phyloP scores from a whole-genome alignment of 805 yeast species.

The Starmera pachycereana region DNA sequence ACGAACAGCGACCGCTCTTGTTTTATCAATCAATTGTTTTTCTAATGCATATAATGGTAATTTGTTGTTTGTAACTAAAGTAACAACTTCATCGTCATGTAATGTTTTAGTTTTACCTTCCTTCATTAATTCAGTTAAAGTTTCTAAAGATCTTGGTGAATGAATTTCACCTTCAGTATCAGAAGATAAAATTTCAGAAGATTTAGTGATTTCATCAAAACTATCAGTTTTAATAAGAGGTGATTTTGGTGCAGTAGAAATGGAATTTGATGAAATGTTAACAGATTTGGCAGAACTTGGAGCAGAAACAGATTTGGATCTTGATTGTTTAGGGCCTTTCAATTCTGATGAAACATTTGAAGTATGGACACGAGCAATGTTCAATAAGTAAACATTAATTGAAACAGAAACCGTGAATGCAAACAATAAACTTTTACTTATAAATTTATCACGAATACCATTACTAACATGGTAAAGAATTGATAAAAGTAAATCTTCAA shows the following conservation, averaged over 20 bases:
- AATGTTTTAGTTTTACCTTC: slow-evolving; percentile 62
- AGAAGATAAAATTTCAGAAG: slow-evolving; percentile 19
- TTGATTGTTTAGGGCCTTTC: slow-evolving; percentile 22
- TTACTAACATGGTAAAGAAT: slow-evolving; percentile 45
- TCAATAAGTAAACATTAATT: slow-evolving; percentile 75
- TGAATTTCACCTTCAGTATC: slow-evolving; percentile 27
- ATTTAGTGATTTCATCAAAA: slow-evolving; percentile 3
- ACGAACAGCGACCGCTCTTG: slow-evolving; percentile 90
- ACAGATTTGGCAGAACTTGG: slow-evolving; percentile 1
- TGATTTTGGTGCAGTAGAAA: slow-evolving; percentile 11
- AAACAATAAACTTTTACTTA: slow-evolving; percentile 67
- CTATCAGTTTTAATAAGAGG: background rate
- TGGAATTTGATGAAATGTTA: background rate
- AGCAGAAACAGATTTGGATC: slow-evolving; percentile 27
- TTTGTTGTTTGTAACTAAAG: slow-evolving; percentile 63
- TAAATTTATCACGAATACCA: slow-evolving; percentile 70
- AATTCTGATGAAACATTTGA: slow-evolving; percentile 19
- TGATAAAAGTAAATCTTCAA: slow-evolving; percentile 50
- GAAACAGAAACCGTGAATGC: slow-evolving; percentile 67
- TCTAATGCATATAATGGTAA: slow-evolving; percentile 91
- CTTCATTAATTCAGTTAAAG: slow-evolving; percentile 50
- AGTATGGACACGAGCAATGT: slow-evolving; percentile 68
- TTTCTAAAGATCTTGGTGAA: slow-evolving; percentile 47
- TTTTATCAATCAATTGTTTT: slow-evolving; percentile 77
- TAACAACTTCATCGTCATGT: slow-evolving; percentile 61